A percentile compares a stretch with the other conserved stretches of the same genome.
These are phyloP conservation scores for Beverwykella pulmonaria DNA, from an alignment of 495 filamentous ascomycete species.

Conservation along the genomic window DNA sequence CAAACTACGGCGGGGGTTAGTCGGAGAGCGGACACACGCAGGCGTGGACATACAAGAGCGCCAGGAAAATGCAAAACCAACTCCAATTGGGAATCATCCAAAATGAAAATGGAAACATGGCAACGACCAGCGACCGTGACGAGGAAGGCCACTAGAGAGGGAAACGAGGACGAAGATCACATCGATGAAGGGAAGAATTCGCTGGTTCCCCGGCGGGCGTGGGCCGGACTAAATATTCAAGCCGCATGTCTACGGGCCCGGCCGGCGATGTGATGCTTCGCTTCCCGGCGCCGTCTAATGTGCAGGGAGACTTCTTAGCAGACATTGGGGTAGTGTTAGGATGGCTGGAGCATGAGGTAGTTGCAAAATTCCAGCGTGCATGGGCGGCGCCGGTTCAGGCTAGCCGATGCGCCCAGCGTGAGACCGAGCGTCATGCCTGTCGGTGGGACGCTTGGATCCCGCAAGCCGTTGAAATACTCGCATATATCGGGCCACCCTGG, in stretches of 20 bases:
- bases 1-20: slow-evolving; percentile 26
- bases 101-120: slow-evolving; percentile 37
- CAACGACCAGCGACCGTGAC: slow-evolving; percentile 36
- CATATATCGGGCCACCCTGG: slow-evolving; percentile 32
- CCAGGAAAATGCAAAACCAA: slow-evolving; percentile 34
- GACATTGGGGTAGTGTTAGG: slow-evolving; percentile 39
- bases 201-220: slow-evolving; percentile 34
- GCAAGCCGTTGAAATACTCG: slow-evolving; percentile 34
- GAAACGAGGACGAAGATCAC: slow-evolving; percentile 41
- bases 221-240: slow-evolving; percentile 40
- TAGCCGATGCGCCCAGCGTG: slow-evolving; percentile 29
- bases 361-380: slow-evolving; percentile 24
- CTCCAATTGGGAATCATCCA: slow-evolving; percentile 34
- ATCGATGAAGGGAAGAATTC: slow-evolving; percentile 35
- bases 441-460: slow-evolving; percentile 19
- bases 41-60: slow-evolving; percentile 28
- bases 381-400: slow-evolving; percentile 32
- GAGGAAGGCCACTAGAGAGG: slow-evolving; percentile 31
- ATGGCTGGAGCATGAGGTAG: slow-evolving; percentile 40
- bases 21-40: neutral
- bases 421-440: slow-evolving; percentile 29
- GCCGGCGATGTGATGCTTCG: slow-evolving; percentile 30
- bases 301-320: slow-evolving; percentile 40
- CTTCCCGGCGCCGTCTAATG: slow-evolving; percentile 34
- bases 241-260: slow-evolving; percentile 38